Evolutionary conservation across 371 early-diverging fungal genomes (phyloP).

Genomic region (Batrachochytrium dendrobatidis): DNA sequence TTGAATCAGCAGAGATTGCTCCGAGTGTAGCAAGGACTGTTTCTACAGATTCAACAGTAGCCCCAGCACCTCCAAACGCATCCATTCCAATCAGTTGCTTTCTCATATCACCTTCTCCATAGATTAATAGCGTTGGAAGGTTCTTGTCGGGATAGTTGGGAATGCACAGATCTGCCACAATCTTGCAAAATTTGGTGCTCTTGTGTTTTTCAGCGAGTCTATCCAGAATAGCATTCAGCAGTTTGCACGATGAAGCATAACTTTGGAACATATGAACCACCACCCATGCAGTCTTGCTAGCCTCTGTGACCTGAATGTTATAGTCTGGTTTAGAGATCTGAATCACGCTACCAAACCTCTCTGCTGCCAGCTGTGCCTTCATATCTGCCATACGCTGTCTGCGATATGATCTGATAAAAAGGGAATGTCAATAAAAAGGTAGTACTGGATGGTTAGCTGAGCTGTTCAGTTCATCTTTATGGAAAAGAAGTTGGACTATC

Average conservation of each 20-base stretch:
- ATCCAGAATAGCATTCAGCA: conserved; percentile 68
- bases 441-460: not conserved
- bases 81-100: conserved; percentile 75
- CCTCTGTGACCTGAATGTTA: conserved; percentile 80
- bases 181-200: conserved; percentile 86
- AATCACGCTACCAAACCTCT: conserved; percentile 68
- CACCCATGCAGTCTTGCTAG: conserved; percentile 68
- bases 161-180: conserved; percentile 86
- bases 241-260: conserved; percentile 67
- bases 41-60: conserved; percentile 49
- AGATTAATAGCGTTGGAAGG: conserved; percentile 70
- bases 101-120: conserved; percentile 77
- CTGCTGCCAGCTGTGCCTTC: conserved; percentile 51
- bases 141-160: conserved; percentile 89
- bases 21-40: conserved; percentile 21
- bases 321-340: conserved; percentile 92
- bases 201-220: conserved; percentile 74
- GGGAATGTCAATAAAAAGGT: not conserved
- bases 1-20: conserved; percentile 14
- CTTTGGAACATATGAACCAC: conserved; percentile 72
- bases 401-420: conserved; percentile 42
- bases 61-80: conserved; percentile 72
- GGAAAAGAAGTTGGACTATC: too few relatives aligned
- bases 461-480: too few relatives aligned
- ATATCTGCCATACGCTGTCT: conserved; percentile 74